A percentile compares a stretch with the other conserved stretches of the same genome.
These are phyloP conservation scores for Ganoderma meredithae DNA, from an alignment of 1,284 basidiomycete genomes.

Conservation along the genomic window DNA sequence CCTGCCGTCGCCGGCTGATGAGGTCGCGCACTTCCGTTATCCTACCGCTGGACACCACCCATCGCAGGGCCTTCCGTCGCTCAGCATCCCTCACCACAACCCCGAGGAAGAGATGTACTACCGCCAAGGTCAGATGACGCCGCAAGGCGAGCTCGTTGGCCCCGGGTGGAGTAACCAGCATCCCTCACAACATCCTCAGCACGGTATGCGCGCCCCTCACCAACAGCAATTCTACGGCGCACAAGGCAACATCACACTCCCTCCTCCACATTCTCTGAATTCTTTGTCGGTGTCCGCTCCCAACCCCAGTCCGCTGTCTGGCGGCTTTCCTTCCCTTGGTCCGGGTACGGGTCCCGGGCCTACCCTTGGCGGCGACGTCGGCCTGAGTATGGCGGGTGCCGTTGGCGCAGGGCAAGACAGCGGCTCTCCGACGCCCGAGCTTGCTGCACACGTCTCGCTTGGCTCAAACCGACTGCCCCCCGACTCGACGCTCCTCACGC, in stretches of 20 bases:
- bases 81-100: conserved; percentile 26
- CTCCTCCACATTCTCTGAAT: conserved; percentile 27
- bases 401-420: conserved; percentile 20
- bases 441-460: conserved; percentile 37
- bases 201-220: conserved; percentile 27
- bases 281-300: conserved; percentile 29
- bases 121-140: conserved; percentile 20
- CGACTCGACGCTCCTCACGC: conserved; percentile 59
- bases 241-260: conserved; percentile 25
- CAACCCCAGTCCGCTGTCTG: conserved; percentile 31
- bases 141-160: conserved; percentile 29
- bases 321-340: conserved; percentile 27
- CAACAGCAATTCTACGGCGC: conserved; percentile 32
- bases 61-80: conserved; percentile 24
- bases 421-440: conserved; percentile 31
- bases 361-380: conserved; percentile 15
- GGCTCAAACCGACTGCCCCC: conserved; percentile 49
- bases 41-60: conserved; percentile 16
- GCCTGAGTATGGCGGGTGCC: conserved; percentile 15
- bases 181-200: conserved; percentile 18
- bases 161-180: conserved; percentile 23
- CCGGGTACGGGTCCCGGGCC: conserved; percentile 17
- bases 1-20: conserved; percentile 31
- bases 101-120: conserved; percentile 30
- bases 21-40: conserved; percentile 27